Base-by-base conservation (phyloP, 2,329 filamentous ascomycete genomes). In the Davidsoniella eucalypti region DNA sequence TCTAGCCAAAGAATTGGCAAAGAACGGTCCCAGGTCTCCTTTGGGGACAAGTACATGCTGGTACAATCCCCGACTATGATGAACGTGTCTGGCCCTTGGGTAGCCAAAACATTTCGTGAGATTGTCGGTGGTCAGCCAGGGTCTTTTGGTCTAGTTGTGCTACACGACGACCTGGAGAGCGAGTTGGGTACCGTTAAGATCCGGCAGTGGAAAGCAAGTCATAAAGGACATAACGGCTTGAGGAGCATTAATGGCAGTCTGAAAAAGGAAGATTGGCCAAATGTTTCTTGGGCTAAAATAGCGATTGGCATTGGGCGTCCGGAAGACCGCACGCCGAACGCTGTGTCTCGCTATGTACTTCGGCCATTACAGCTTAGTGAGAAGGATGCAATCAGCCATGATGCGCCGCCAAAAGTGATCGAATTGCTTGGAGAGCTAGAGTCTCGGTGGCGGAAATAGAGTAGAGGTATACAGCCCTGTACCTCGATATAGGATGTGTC, bases 301-400 rank as follows among this genome's bases (percentile, higher is more conserved):
- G 81, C 84, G 0, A 68, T 96, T 10, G 92, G 92, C 0, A 94
- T 96, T 65, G 88, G 86, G n/a, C 69, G 92, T 43, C 90, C 90
- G 0, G 69, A 67, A 43, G 80, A 73, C 55, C 72, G 87, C 55
- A 80, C 86, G 46, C 68, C 70, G 18, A 66, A 68, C 38, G 76
- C 75, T 2, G 87, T 96, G 8, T 76, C 80, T 41, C 68, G 76
- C 21, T 94, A 90, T 67, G 88, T 96, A 41, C 66, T 96, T 57
- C 71, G 71, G 52, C 76, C 77, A 58, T 79, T 92, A 69, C 72
- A 69, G 8, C 55, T 58, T 6, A 58, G 61, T 9, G 72, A 84
- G 59, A 67, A 68, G 59, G 60, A 61, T 17, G 61, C 67, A 12
- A 63, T 86, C 41, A 70, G 74, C 29, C 66, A 65, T 4, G 63